Evolutionary conservation across 345 rosid genomes (phyloP).

Genomic region (Brassica rapa): DNA sequence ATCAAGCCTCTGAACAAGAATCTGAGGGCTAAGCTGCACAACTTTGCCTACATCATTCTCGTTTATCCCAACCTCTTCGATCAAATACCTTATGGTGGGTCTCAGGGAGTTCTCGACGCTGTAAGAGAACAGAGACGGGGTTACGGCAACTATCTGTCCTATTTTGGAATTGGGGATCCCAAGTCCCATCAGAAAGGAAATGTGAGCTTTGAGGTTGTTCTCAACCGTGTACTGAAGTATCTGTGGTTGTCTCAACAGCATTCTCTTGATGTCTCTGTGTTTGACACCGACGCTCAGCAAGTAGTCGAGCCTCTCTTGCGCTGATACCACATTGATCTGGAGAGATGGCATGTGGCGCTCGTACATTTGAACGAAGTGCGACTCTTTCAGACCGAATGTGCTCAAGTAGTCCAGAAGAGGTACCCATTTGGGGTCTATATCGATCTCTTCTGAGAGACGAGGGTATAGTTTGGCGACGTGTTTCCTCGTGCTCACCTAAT

Average conservation of each 20-base stretch:
- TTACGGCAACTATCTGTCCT: slow-evolving; percentile 77
- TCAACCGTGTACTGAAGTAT: slow-evolving; percentile 86
- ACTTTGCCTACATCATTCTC: slow-evolving; percentile 79
- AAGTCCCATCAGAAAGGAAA: slow-evolving; percentile 70
- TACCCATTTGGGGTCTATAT: slow-evolving; percentile 71
- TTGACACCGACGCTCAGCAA: slow-evolving; percentile 85
- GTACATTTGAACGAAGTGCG: slow-evolving; percentile 86
- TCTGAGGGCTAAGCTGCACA: slow-evolving; percentile 92
- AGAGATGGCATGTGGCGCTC: slow-evolving; percentile 88
- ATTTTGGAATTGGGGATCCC: slow-evolving; percentile 80
- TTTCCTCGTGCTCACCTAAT: slow-evolving; percentile 49
- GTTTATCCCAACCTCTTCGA: slow-evolving; percentile 94
- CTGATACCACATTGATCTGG: slow-evolving; percentile 74
- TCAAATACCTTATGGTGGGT: slow-evolving; percentile 87
- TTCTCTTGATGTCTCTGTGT: slow-evolving; percentile 77
- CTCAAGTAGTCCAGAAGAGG: slow-evolving; percentile 85
- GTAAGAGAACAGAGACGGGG: slow-evolving; percentile 85
- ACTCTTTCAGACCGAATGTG: slow-evolving; percentile 78
- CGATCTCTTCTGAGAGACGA: slow-evolving; percentile 65
- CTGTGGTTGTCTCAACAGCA: slow-evolving; percentile 93
- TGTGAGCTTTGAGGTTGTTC: slow-evolving; percentile 77
- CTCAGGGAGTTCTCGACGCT: slow-evolving; percentile 87
- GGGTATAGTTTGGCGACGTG: slow-evolving; percentile 52
- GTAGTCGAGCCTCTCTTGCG: slow-evolving; percentile 86
- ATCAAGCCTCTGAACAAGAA: slow-evolving; percentile 91